phyloP scores from a whole-genome alignment of 345 rosid species.

The Pelargonium nanum region DNA sequence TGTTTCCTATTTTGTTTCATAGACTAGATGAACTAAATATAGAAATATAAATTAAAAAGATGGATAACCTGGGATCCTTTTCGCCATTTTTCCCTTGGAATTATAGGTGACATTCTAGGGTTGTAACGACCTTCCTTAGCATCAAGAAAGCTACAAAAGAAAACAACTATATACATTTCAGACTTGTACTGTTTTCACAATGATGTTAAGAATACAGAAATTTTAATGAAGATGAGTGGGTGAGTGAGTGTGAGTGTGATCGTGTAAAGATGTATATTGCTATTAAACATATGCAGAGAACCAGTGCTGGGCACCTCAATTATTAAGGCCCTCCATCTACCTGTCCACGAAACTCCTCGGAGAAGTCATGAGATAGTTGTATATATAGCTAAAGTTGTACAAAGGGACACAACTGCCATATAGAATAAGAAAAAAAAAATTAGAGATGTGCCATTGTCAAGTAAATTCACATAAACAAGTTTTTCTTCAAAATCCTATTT shows the following conservation, averaged over 20 bases:
- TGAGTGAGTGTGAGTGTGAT: not conserved
- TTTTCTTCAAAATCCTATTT: too few relatives aligned
- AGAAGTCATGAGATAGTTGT: constrained; percentile 70
- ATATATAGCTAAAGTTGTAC: constrained; percentile 72
- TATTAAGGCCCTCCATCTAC: constrained; percentile 41
- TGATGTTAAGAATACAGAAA: not conserved
- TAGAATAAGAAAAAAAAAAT: constrained; percentile 1
- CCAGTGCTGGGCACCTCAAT: constrained; percentile 26
- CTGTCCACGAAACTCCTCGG: constrained; percentile 88
- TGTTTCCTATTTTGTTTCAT: too few relatives aligned
- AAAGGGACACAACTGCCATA: constrained; percentile 83
- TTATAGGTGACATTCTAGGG: constrained; percentile 57
- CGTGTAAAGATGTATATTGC: not conserved
- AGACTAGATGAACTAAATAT: too few relatives aligned
- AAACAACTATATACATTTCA: constrained; percentile 2
- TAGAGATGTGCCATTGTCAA: not conserved
- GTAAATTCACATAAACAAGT: not conserved
- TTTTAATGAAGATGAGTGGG: not conserved
- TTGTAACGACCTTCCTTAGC: constrained; percentile 60
- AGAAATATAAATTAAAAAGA: constrained; percentile 7
- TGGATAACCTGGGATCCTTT: constrained; percentile 84
- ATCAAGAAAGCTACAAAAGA: constrained; percentile 53
- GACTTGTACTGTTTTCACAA: not conserved
- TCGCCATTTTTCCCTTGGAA: constrained; percentile 60
- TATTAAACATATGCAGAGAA: constrained; percentile 6